Conservation (phyloP, 768 basidiomycete species). For the Lyophyllum semitale region DNA sequence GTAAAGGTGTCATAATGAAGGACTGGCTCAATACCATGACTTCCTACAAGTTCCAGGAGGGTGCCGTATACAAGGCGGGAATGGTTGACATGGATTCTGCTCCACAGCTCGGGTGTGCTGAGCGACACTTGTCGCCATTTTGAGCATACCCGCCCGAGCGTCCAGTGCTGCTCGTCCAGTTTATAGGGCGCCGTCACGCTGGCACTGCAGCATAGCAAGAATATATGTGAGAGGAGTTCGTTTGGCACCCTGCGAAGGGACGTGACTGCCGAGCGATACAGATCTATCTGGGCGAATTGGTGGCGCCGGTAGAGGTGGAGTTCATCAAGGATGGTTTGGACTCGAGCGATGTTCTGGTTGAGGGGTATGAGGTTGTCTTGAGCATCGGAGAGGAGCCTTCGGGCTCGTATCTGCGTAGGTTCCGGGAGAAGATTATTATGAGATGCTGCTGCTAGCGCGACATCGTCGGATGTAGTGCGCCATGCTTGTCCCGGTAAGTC, state of each 20-base stretch:
- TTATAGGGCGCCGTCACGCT: not conserved
- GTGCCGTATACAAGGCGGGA: not conserved
- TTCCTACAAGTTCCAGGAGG: too few relatives aligned
- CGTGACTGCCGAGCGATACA: conserved; percentile 2
- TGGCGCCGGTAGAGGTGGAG: not conserved
- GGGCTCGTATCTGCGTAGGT: not conserved
- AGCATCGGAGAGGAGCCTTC: not conserved
- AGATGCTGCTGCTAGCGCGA: not conserved
- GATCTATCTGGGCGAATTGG: not conserved
- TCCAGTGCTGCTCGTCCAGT: not conserved
- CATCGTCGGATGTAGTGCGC: not conserved
- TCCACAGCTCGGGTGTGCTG: conserved; percentile 7
- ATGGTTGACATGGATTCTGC: not conserved
- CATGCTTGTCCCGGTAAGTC: too few relatives aligned
- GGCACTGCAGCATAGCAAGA: conserved; percentile 2
- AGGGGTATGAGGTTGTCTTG: not conserved
- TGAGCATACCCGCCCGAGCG: conserved; percentile 1
- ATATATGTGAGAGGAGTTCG: conserved; percentile 6
- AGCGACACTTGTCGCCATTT: conserved; percentile 9
- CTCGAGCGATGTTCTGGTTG: not conserved
- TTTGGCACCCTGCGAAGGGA: conserved; percentile 7
- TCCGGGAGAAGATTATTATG: not conserved
- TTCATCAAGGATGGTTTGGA: not conserved
- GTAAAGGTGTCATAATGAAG: not conserved
- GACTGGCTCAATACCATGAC: too few relatives aligned